A percentile compares a stretch with the other conserved stretches of the same genome.
Evolutionary conservation across 2,329 filamentous ascomycete species (phyloP).

Genomic region (Tolypocladium endophyticum): DNA sequence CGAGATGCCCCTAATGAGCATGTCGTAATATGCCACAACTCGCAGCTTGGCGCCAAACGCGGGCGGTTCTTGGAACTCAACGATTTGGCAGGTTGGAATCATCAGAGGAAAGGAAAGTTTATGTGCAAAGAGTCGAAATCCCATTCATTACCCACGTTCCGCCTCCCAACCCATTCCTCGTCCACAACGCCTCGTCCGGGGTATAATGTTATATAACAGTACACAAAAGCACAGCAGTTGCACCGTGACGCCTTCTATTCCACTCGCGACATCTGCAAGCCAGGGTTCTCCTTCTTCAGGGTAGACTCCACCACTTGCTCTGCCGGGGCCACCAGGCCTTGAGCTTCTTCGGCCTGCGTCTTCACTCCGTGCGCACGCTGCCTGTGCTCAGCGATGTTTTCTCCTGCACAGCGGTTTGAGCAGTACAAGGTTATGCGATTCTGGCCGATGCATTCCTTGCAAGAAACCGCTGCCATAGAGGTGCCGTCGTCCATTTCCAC

Average conservation of each 20-base stretch:
- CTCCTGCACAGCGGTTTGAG: conserved; percentile 28
- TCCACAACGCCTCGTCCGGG: neutral
- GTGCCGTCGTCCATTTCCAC: conserved; percentile 25
- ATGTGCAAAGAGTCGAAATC: neutral
- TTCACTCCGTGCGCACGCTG: conserved; percentile 19
- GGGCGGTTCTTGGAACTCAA: too few relatives aligned
- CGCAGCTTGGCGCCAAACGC: neutral
- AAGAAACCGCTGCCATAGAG: conserved; percentile 23
- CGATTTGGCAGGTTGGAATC: too few relatives aligned
- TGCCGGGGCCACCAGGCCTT: neutral
- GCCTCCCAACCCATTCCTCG: neutral
- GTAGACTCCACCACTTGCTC: conserved; percentile 14
- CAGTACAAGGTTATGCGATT: conserved; percentile 30
- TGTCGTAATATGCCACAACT: neutral
- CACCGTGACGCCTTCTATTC: neutral
- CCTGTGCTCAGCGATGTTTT: conserved; percentile 29
- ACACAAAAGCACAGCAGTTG: neutral
- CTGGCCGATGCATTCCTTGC: conserved; percentile 28
- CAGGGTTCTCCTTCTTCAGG: conserved; percentile 20
- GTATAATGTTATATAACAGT: neutral
- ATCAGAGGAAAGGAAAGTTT: neutral
- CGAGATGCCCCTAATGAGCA: neutral
- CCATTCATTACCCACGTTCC: neutral
- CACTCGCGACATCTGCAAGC: conserved; percentile 16
- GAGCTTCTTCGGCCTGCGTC: conserved; percentile 9